Conservation (phyloP, 257 asterid species). For the Verbena officinalis region DNA sequence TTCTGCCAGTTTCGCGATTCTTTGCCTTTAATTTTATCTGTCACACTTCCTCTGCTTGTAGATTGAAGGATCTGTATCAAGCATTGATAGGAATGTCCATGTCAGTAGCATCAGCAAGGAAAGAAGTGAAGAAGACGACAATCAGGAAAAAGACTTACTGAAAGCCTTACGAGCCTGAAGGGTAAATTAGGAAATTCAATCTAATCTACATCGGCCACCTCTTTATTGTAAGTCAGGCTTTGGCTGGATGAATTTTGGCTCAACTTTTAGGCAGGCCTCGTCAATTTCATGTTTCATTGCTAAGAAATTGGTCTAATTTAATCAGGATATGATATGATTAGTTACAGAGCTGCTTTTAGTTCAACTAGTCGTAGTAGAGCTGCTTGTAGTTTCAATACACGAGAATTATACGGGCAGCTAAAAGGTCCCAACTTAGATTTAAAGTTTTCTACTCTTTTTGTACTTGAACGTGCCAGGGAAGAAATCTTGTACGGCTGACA, state of each 20-base stretch:
- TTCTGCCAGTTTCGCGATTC: background rate
- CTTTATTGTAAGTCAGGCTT: conserved; percentile 11
- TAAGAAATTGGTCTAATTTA: background rate
- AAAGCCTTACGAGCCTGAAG: conserved; percentile 20
- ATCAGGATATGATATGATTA: background rate
- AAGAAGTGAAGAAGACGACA: conserved; percentile 60
- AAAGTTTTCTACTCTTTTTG: no score
- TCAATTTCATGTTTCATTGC: background rate
- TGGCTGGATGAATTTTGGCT: conserved; percentile 15
- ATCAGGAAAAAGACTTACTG: conserved; percentile 71
- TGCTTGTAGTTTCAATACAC: background rate
- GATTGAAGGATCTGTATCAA: conserved; percentile 77
- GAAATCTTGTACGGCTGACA: no score
- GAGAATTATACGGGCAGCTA: background rate
- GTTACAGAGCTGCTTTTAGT: background rate
- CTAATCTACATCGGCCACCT: conserved; percentile 7
- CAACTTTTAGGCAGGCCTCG: background rate
- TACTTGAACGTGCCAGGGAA: no score
- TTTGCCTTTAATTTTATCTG: conserved; percentile 7
- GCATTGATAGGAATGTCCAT: conserved; percentile 42
- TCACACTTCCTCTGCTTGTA: conserved; percentile 27
- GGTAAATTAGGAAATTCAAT: background rate
- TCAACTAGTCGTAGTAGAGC: conserved; percentile 6
- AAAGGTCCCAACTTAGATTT: no score
- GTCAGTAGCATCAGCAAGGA: conserved; percentile 49